Base-by-base conservation (phyloP, 768 basidiomycete genomes). In the Macrolepiota fuliginosa region DNA sequence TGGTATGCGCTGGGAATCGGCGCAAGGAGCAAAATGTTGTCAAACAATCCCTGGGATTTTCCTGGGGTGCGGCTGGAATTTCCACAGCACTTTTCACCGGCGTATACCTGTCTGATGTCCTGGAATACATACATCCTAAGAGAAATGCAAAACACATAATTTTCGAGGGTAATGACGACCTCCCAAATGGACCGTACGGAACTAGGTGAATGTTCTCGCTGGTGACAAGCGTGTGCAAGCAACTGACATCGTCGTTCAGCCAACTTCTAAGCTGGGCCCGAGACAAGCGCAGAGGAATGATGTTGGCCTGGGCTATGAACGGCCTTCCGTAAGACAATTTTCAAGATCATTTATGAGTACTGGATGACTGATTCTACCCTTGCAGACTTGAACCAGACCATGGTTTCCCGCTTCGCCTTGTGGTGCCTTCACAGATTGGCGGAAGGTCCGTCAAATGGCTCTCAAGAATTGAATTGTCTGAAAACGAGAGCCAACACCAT, bases 21-120 rank as follows among this genome's bases (percentile, higher is more conserved):
- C 73, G 87, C 27, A 88, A 86, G 67, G 86, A 89, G 65, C 87
- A 88, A 67, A 89, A 89, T 65, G 72, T 85, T 50, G 78, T 86
- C 35, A 76, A 75, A 15, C 82, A 87, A 68, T 77, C 79, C 7
- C 76, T 85, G 1, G 85, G 85, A 0, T 86, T 86, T 65, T 74
- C 69, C 19, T 86, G 84, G 84, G 84, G 84, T 7, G 74, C 81
- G 2, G 82, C 72, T 2, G 82, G 77, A 50, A 72, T 81, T 17
- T 79, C 77, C 17, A 87, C 84, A 0, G 83, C 84, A 0, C 73
- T 86, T 1, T 87, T 83, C 69, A 86, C 85, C 0, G 87, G 87
- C 4, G 83, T 87, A 2, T 80, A 80, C 64, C 72, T 88, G 47
- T 70, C 80, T 15, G 86, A 87, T 59, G 65, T 89, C 45, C 72